Evolutionary conservation across 306 rosid species (phyloP).

Genomic region (Pachyrhizus erosus): DNA sequence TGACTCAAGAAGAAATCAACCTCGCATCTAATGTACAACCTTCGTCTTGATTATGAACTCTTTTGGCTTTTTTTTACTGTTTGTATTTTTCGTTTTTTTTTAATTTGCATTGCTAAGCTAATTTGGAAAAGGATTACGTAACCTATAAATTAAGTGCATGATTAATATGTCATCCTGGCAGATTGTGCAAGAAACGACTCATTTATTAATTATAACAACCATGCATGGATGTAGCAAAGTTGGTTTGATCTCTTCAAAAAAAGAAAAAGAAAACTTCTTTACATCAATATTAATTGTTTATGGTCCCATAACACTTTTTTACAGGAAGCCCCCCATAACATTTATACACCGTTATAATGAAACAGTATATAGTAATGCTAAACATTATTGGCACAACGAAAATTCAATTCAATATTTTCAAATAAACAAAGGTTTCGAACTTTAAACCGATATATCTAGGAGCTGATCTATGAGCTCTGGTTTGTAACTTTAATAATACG

Average conservation of each 20-base stretch:
- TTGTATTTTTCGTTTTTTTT: background rate
- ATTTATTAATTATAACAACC: background rate
- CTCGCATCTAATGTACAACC: background rate
- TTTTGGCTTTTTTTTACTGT: background rate
- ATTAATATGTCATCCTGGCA: background rate
- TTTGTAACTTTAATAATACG: too few species aligned
- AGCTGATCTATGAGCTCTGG: too few species aligned
- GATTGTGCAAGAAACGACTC: background rate
- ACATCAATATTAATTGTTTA: background rate
- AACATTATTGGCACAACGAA: background rate
- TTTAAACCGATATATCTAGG: too few species aligned
- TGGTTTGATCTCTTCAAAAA: background rate
- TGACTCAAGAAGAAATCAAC: too few species aligned
- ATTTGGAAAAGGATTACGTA: slow-evolving; percentile 16
- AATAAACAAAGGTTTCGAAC: background rate
- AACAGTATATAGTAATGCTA: background rate
- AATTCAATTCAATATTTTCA: background rate
- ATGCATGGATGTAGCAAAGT: background rate
- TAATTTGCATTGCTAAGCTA: background rate
- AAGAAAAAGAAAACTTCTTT: background rate
- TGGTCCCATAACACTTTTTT: background rate
- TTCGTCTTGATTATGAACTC: slow-evolving; percentile 18
- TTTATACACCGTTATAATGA: background rate
- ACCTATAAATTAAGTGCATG: background rate
- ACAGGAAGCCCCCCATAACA: background rate